These are phyloP conservation scores for Xylaria sp. DNA, from an alignment of 2,329 filamentous ascomycete species.

Conservation along the genomic window DNA sequence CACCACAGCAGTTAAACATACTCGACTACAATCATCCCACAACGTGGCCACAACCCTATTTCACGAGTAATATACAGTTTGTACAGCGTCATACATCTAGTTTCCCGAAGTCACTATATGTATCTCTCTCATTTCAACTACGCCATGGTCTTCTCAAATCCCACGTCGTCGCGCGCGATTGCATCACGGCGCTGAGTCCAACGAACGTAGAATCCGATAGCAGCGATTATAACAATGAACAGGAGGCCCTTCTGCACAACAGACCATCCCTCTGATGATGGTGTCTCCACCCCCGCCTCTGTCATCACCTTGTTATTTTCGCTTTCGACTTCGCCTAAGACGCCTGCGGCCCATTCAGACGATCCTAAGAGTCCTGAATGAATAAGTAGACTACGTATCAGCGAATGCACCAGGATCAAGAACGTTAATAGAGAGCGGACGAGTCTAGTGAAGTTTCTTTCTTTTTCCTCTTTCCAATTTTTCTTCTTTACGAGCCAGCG, in stretches of 20 bases:
- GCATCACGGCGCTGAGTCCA: slow-evolving; percentile 45
- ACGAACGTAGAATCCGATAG: slow-evolving; percentile 53
- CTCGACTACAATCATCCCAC: neutral
- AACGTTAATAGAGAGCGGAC: slow-evolving; percentile 41
- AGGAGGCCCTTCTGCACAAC: slow-evolving; percentile 57
- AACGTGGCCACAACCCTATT: neutral
- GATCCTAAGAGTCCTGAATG: slow-evolving; percentile 44
- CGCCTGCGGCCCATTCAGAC: slow-evolving; percentile 47
- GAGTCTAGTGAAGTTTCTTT: slow-evolving; percentile 18
- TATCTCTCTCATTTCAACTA: slow-evolving; percentile 35
- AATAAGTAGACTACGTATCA: slow-evolving; percentile 28
- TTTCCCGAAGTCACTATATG: neutral
- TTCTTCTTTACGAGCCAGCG: slow-evolving; percentile 17
- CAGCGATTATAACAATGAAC: slow-evolving; percentile 54
- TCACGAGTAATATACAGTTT: slow-evolving; percentile 7
- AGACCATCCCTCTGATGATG: slow-evolving; percentile 45
- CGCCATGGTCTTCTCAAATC: slow-evolving; percentile 53
- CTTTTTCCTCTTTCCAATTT: slow-evolving; percentile 9
- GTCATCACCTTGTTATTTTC: slow-evolving; percentile 3
- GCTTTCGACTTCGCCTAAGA: slow-evolving; percentile 41
- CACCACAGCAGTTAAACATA: neutral
- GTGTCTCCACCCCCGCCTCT: neutral
- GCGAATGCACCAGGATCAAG: slow-evolving; percentile 42
- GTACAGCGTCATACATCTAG: slow-evolving; percentile 12
- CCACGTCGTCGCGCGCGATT: slow-evolving; percentile 41